Evolutionary conservation across 2,329 filamentous ascomycete species (phyloP).

Genomic region (Hymenoscyphus salicellus): DNA sequence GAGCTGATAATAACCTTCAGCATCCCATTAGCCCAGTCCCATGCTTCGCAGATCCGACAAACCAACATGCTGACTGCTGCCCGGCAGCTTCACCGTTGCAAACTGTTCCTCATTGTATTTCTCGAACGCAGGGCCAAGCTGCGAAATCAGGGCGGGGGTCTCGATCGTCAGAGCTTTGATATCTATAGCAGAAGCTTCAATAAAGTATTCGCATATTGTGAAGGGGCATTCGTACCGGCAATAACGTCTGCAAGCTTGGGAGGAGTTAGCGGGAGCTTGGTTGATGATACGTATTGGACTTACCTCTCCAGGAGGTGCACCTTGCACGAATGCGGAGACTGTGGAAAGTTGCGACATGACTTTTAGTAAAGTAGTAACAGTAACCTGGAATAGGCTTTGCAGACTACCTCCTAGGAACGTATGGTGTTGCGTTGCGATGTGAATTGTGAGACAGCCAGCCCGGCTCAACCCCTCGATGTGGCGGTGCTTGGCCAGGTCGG

Average conservation of each 20-base stretch:
- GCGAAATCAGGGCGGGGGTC: slow-evolving; percentile 63
- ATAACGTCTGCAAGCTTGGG: slow-evolving; percentile 79
- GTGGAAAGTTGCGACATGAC: slow-evolving; percentile 50
- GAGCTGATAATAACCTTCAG: slow-evolving; percentile 72
- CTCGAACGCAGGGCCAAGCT: slow-evolving; percentile 79
- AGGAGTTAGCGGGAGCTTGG: slow-evolving; percentile 23
- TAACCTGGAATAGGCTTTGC: neutral
- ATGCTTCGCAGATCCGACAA: neutral
- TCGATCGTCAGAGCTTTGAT: slow-evolving; percentile 82
- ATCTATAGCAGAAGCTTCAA: slow-evolving; percentile 52
- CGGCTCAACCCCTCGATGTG: too few species aligned
- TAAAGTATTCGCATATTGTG: slow-evolving; percentile 2
- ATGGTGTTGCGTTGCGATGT: slow-evolving; percentile 1
- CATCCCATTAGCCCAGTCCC: slow-evolving; percentile 20
- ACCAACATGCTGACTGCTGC: slow-evolving; percentile 71
- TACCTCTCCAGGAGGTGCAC: slow-evolving; percentile 95
- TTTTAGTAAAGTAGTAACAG: neutral
- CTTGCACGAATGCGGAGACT: slow-evolving; percentile 84
- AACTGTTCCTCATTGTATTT: slow-evolving; percentile 98
- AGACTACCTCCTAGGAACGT: neutral
- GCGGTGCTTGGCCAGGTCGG: too few species aligned
- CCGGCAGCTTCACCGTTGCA: slow-evolving; percentile 82
- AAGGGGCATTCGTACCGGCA: slow-evolving; percentile 59
- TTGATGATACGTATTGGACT: slow-evolving; percentile 28
- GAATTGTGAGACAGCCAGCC: slow-evolving; percentile 7